phyloP scores from a whole-genome alignment of 306 rosid genomes.

The Rosa chinensis region DNA sequence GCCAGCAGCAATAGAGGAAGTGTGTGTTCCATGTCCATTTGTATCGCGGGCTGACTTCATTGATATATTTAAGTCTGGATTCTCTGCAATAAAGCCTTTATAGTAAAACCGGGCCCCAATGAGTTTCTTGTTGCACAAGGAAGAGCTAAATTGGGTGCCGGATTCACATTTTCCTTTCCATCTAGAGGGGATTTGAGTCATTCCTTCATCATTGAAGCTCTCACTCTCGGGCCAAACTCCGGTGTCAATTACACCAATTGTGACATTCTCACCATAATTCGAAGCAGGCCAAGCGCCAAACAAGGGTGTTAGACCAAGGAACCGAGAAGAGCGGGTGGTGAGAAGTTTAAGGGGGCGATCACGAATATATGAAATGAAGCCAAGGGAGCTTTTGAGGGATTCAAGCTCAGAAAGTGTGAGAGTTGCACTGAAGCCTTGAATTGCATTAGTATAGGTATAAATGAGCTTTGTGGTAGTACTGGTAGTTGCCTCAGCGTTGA shows the following conservation, averaged over 20 bases:
- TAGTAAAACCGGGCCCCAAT: slow-evolving; percentile 30
- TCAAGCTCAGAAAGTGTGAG: slow-evolving; percentile 25
- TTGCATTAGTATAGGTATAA: slow-evolving; percentile 17
- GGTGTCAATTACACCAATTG: slow-evolving; percentile 15
- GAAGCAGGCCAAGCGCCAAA: slow-evolving; percentile 27
- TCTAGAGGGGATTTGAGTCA: slow-evolving; percentile 5
- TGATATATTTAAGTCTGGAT: not conserved
- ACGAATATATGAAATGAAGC: slow-evolving; percentile 6
- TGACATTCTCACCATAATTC: slow-evolving; percentile 8
- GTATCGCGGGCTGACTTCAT: slow-evolving; percentile 25
- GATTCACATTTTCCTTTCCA: slow-evolving; percentile 25
- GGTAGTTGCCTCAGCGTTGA: not conserved
- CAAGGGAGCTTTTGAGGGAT: slow-evolving; percentile 15
- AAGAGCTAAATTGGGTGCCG: slow-evolving; percentile 11
- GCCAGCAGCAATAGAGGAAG: slow-evolving; percentile 19
- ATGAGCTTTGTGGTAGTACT: slow-evolving; percentile 13
- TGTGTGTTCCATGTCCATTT: slow-evolving; percentile 24
- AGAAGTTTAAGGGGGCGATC: slow-evolving; percentile 19
- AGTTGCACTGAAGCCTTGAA: slow-evolving; percentile 28
- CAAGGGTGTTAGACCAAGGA: slow-evolving; percentile 13
- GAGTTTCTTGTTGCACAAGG: slow-evolving; percentile 35
- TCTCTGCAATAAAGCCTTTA: slow-evolving; percentile 15
- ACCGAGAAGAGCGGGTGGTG: slow-evolving; percentile 16
- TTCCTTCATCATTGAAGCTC: slow-evolving; percentile 27
- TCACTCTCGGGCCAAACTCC: slow-evolving; percentile 29